These are phyloP conservation scores for Pythium coloratum DNA, from an alignment of 352 stramenopile genomes.

Conservation along the genomic window DNA sequence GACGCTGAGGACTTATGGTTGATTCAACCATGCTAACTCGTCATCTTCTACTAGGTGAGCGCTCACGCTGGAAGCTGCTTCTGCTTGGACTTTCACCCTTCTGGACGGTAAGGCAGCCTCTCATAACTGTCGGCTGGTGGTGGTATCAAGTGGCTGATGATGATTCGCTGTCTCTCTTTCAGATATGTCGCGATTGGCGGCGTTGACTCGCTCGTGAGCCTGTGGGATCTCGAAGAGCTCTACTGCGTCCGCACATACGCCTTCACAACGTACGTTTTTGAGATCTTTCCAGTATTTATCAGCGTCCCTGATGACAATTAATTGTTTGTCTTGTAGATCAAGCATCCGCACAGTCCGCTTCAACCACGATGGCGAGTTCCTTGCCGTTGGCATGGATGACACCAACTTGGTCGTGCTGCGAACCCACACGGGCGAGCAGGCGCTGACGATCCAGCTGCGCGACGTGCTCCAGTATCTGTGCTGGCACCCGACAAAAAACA, in stretches of 20 bases:
- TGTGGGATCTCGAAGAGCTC: conserved; percentile 86
- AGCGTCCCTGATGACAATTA: conserved; percentile 1
- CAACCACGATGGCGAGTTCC: conserved; percentile 68
- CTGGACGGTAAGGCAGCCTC: conserved; percentile 48
- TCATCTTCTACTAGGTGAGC: conserved; percentile 38
- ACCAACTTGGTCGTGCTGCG: conserved; percentile 66
- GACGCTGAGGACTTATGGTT: not conserved
- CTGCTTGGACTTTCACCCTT: conserved; percentile 76
- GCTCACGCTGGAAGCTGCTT: conserved; percentile 83
- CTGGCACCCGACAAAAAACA: conserved; percentile 82
- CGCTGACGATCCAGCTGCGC: conserved; percentile 65
- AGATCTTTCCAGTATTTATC: not conserved
- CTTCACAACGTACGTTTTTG: conserved; percentile 62
- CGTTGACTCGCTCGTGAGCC: conserved; percentile 80
- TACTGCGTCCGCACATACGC: conserved; percentile 85
- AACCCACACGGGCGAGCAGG: conserved; percentile 56
- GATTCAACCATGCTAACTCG: not conserved
- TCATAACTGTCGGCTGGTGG: not conserved
- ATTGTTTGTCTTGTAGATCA: conserved; percentile 34
- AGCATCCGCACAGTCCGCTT: conserved; percentile 82
- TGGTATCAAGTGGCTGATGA: conserved; percentile 1
- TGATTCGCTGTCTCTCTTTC: not conserved
- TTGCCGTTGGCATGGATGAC: conserved; percentile 81
- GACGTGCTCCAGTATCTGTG: conserved; percentile 74
- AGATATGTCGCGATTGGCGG: conserved; percentile 78